A percentile compares a stretch with the other conserved stretches of the same genome.
Evolutionary conservation across 306 rosid species (phyloP).

Genomic region (Vigna angularis): DNA sequence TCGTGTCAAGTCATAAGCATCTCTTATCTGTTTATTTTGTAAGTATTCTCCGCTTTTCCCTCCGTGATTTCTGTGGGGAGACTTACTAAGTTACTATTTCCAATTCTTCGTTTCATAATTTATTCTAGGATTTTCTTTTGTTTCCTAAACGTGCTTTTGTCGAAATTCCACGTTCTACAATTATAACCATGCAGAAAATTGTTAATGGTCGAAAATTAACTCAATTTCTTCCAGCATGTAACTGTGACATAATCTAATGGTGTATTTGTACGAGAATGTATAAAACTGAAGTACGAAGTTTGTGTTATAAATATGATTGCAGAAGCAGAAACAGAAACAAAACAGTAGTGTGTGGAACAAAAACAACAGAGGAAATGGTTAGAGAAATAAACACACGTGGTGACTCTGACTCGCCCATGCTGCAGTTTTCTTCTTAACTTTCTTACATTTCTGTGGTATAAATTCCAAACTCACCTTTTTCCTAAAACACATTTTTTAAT

Average conservation of each 20-base stretch:
- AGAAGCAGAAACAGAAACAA: background rate
- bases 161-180: background rate
- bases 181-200: background rate
- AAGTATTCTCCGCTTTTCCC: slow-evolving; percentile 1
- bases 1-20: background rate
- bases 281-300: too few relatives aligned
- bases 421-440: background rate
- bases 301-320: background rate
- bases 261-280: too few relatives aligned
- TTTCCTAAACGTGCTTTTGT: background rate
- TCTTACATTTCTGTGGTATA: background rate
- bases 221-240: too few relatives aligned
- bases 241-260: too few relatives aligned
- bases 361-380: background rate
- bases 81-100: background rate
- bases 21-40: slow-evolving; percentile 6
- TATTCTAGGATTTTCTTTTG: background rate
- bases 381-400: background rate
- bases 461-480: slow-evolving; percentile 1
- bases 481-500: background rate
- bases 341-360: background rate
- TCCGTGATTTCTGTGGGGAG: slow-evolving; percentile 5
- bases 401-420: background rate
- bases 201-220: too few relatives aligned
- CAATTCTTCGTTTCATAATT: background rate